phyloP scores from a whole-genome alignment of 352 stramenopile species.

The Phytophthora aleatoria region DNA sequence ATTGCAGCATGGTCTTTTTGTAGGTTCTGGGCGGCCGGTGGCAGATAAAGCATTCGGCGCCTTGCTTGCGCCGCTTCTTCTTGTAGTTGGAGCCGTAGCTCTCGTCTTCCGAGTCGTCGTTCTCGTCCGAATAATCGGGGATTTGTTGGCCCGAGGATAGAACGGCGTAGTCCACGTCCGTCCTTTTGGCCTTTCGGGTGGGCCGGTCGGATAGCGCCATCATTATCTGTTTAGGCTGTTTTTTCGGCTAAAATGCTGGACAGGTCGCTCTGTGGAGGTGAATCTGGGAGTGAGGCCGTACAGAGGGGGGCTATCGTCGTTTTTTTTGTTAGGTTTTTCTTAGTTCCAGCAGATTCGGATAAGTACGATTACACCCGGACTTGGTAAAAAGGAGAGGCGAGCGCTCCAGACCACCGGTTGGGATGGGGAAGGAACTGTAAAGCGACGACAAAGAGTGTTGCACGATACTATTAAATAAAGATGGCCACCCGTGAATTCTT shows the following conservation, averaged over 20 bases:
- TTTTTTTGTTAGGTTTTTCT: slow-evolving; percentile 38
- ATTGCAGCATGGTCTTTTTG: slow-evolving; percentile 63
- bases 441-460: slow-evolving; percentile 18
- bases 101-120: slow-evolving; percentile 67
- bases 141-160: slow-evolving; percentile 79
- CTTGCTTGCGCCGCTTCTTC: slow-evolving; percentile 41
- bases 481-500: neutral
- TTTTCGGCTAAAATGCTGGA: slow-evolving; percentile 6
- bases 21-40: slow-evolving; percentile 35
- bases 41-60: slow-evolving; percentile 70
- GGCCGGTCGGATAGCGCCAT: slow-evolving; percentile 44
- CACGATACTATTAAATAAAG: slow-evolving; percentile 16
- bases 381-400: slow-evolving; percentile 19
- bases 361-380: slow-evolving; percentile 35
- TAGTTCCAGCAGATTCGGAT: slow-evolving; percentile 14
- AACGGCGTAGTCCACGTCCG: slow-evolving; percentile 80
- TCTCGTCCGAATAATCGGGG: slow-evolving; percentile 78
- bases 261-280: slow-evolving; percentile 14
- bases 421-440: slow-evolving; percentile 33
- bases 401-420: slow-evolving; percentile 32
- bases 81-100: slow-evolving; percentile 43
- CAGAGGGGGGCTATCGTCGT: slow-evolving; percentile 27
- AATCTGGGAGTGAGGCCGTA: slow-evolving; percentile 40
- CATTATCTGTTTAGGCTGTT: slow-evolving; percentile 16
- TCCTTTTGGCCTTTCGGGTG: slow-evolving; percentile 71